phyloP scores from a whole-genome alignment of 2,329 filamentous ascomycete species.

The Fusarium sp. region DNA sequence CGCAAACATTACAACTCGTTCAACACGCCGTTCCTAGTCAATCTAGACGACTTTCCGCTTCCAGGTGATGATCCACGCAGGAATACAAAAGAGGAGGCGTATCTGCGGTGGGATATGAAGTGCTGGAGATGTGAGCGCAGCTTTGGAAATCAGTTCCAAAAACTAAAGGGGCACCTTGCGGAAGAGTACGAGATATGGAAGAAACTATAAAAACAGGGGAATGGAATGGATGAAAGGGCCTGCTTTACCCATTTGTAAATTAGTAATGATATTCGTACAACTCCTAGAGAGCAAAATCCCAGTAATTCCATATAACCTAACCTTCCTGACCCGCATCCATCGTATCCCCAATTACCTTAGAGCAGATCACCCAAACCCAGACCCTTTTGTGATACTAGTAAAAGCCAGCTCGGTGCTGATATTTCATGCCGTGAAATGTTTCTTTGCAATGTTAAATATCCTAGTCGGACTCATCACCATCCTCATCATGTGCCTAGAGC shows the following conservation, averaged over 20 bases:
- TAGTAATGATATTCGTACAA: slow-evolving; percentile 32
- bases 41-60: slow-evolving; percentile 84
- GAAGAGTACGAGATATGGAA: slow-evolving; percentile 84
- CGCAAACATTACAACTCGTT: slow-evolving; percentile 95
- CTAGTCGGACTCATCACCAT: slow-evolving; percentile 41
- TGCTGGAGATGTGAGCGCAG: slow-evolving; percentile 88
- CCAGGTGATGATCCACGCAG: slow-evolving; percentile 73
- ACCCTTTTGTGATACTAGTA: slow-evolving; percentile 13
- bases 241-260: slow-evolving; percentile 33
- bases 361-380: slow-evolving; percentile 8
- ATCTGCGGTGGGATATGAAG: slow-evolving; percentile 73
- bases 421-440: not conserved
- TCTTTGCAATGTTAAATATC: not conserved
- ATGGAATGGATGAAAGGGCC: slow-evolving; percentile 25
- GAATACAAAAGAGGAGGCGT: slow-evolving; percentile 67
- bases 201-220: slow-evolving; percentile 61
- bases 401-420: not conserved
- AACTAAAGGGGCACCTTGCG: slow-evolving; percentile 80
- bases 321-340: slow-evolving; percentile 9
- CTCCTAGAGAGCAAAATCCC: slow-evolving; percentile 26
- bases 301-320: slow-evolving; percentile 13
- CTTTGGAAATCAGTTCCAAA: slow-evolving; percentile 80
- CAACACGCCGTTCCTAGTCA: slow-evolving; percentile 84
- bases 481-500: slow-evolving; percentile 40
- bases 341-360: slow-evolving; percentile 7